Base-by-base conservation (phyloP, 176 grass and related monocot genomes). In the Oryza officinalis region DNA sequence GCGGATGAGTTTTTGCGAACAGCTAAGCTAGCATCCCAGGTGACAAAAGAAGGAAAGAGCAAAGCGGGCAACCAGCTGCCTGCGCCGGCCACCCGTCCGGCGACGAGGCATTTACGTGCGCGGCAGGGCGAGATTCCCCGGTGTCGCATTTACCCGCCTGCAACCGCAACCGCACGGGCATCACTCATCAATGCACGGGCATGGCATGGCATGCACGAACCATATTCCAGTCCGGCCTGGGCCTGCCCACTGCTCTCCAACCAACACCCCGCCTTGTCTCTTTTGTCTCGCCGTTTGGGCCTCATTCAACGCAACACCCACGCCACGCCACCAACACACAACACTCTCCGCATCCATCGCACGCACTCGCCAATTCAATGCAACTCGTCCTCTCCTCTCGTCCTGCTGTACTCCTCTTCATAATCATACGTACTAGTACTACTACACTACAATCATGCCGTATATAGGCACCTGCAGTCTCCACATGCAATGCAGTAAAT, bases 41-140 rank as follows among this genome's bases (percentile, higher is more conserved):
- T 46, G 44, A 13, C 44, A 46, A 13, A 3, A 14, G 44, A 46
- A 46, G 44, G 44, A 52, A 52, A 50, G 47, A 50, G 15, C 47
- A 50, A 50, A 50, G 14, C 47, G 47, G 47, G 9, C 52, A 50
- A 50, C 47, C 47, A 14, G 47, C 32, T 33, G 32, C 18, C 52
- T 57, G 52, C 18, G 18, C 6, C 5, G 49, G 25, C 49, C 25
- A 69, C 59, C 37, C 52, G 38, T 13, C 20, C 65, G 45, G 66
- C 65, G 31, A 76, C 84, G 84, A 45, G 67, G 76, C 68, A 80
- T 80, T 80, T 65, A 86, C 67, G 57, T 37, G 35, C 35, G 35
- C 32, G 75, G 54, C 76, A 80, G 67, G 76, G 41, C 84, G 28
- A 80, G 84, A 86, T 86, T 86, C 84, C 77, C 84, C n/a, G 64